Percentiles rank a stretch among this genome's conserved stretches.
Conservation (phyloP, 2,329 filamentous ascomycete genomes). For the Aspergillus ibericus region DNA sequence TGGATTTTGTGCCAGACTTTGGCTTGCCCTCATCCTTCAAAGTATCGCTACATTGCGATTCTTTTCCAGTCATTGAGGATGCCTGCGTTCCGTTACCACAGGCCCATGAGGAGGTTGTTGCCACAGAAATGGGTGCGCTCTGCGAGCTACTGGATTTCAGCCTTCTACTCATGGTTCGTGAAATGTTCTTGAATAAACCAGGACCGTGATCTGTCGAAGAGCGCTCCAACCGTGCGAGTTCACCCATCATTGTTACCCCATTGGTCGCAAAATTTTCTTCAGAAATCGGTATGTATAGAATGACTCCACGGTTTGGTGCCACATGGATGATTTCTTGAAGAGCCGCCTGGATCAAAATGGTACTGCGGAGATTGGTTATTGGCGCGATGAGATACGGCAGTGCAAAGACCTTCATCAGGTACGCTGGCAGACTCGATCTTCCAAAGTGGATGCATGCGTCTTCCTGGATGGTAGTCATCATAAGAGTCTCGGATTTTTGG, state of each 20-base stretch:
- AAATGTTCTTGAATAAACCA: constrained; percentile 41
- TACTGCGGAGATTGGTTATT: constrained; percentile 77
- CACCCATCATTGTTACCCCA: constrained; percentile 67
- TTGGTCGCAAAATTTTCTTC: constrained; percentile 73
- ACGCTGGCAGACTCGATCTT: constrained; percentile 75
- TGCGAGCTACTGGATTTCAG: constrained; percentile 31
- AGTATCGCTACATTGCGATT: constrained; percentile 5
- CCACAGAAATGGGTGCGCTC: constrained; percentile 27
- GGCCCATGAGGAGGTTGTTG: constrained; percentile 21
- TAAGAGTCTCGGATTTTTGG: constrained; percentile 68
- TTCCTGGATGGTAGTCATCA: constrained; percentile 75
- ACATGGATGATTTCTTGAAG: constrained; percentile 72
- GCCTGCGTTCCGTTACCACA: constrained; percentile 5
- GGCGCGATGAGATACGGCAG: constrained; percentile 68
- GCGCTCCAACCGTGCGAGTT: constrained; percentile 62
- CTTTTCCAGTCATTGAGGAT: background rate
- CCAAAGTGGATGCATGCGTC: constrained; percentile 73
- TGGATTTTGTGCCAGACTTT: constrained; percentile 24
- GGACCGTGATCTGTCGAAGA: constrained; percentile 44
- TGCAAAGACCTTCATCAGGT: constrained; percentile 72
- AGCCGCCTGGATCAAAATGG: constrained; percentile 72
- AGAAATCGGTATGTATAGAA: constrained; percentile 68
- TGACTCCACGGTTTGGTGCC: constrained; percentile 63
- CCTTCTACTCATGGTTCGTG: constrained; percentile 41
- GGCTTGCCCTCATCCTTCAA: constrained; percentile 9